Conservation (phyloP, 1,139 yeast genomes). For the Hansenula lynferdii region DNA sequence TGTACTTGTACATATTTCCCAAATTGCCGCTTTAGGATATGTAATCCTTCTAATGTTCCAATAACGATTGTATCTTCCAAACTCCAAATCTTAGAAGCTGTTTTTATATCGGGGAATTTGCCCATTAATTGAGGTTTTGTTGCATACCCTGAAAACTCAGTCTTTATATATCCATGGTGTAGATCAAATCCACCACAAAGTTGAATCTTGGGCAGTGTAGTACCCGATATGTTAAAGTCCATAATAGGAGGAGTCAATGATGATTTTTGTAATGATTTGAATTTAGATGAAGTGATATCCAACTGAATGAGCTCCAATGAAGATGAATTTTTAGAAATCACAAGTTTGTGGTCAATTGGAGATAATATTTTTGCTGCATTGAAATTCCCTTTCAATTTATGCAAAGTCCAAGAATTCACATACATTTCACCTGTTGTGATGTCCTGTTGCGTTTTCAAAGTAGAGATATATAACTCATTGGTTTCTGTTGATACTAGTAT, state of each 20-base stretch:
- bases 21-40: background rate
- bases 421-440: constrained; percentile 1
- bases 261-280: background rate
- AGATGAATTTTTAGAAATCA: background rate
- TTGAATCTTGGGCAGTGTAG: constrained; percentile 18
- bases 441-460: constrained; percentile 4
- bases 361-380: background rate
- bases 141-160: constrained; percentile 17
- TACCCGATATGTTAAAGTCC: constrained; percentile 18
- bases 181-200: constrained; percentile 17
- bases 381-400: background rate
- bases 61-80: constrained; percentile 8
- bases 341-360: background rate
- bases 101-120: background rate
- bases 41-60: constrained; percentile 6
- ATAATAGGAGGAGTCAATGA: constrained; percentile 14
- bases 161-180: constrained; percentile 15
- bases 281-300: background rate
- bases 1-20: background rate
- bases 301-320: constrained; percentile 3
- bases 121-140: background rate
- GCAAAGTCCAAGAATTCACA: background rate
- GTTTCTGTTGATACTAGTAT: constrained; percentile 8
- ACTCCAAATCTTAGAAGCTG: constrained; percentile 14
- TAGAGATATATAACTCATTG: constrained; percentile 9